Percentiles rank a stretch among this genome's conserved stretches.
These are phyloP conservation scores for Pseudogymnoascus sp. DNA, from an alignment of 2,329 filamentous ascomycete species.

Conservation along the genomic window DNA sequence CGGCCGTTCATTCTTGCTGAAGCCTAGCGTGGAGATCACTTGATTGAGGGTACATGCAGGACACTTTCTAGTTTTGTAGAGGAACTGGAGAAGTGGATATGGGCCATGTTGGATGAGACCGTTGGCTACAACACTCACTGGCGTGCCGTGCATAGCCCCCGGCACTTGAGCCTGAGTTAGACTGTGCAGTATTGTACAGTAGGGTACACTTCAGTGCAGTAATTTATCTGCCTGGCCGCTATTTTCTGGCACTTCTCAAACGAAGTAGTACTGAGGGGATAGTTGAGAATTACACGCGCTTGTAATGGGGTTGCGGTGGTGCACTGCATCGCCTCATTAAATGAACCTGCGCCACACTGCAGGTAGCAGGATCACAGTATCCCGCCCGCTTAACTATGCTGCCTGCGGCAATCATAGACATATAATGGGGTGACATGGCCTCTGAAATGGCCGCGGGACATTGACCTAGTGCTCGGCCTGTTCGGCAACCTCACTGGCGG, in stretches of 20 bases:
- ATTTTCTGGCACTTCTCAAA: neutral
- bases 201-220: neutral
- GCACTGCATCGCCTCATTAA: neutral
- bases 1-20: neutral
- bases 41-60: neutral
- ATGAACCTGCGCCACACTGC: neutral
- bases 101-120: neutral
- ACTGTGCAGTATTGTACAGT: neutral
- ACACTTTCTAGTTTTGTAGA: neutral
- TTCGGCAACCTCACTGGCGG: neutral
- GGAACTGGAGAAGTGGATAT: neutral
- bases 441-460: neutral
- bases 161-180: neutral
- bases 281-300: neutral
- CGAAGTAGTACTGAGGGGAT: neutral
- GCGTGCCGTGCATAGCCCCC: neutral
- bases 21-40: neutral
- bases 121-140: neutral
- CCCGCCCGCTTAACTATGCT: neutral
- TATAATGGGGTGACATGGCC: neutral
- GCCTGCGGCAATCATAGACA: neutral
- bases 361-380: neutral
- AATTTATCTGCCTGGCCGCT: neutral
- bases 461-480: neutral
- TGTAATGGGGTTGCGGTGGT: neutral